Evolutionary conservation across 2,329 filamentous ascomycete species (phyloP), one percentile per base, ranked within the genome.

Genomic region (Penicillium sp.): DNA sequence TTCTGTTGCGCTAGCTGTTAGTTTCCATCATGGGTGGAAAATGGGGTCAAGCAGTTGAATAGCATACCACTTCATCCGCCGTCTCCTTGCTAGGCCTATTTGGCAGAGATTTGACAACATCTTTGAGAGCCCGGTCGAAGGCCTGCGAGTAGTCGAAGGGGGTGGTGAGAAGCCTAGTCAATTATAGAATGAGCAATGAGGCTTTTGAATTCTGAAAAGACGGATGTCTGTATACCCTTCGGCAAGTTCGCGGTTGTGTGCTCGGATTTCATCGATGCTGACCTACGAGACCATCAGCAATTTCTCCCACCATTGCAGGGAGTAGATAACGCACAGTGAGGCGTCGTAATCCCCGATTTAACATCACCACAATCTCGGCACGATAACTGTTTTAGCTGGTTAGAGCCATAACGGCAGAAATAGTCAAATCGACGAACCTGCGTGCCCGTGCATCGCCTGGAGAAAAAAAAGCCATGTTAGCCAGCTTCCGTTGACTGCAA

Each of bases 101-200:
- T 9, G 86, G 84, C 28, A 95, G 76, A 2, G 89, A 87, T 65
- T 86, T 82, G 56, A 97, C 85, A 45, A 96, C 87, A 56, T 93
- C 84, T 67, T 93, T 95, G 54, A 98, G 81, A 1, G 92, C 93
- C 59, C 83, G 80, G 68, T 98, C 88, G 73, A 98, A 97, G 47
- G 92, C 90, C 55, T 89, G 78, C 2, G 84, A 83, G 67, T 86
- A 95, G 64, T 95, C 89, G 73, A 96, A 97, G 1, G 93, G 93
- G 46, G 86, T 81, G 60, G 86, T 83, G 39, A 98, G 81, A 32
- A 98, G 79, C 44, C 71, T 73, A 49, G 15, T 40, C n/a, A 23
- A 42, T 31, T 7, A 4, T 24, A 2, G 7, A 20, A 24, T 44
- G 6, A 45, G 28, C 6, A 35, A 41, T 23, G 24, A 3, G 5